A percentile compares a stretch with the other conserved stretches of the same genome.
These are phyloP conservation scores for Seiridium cupressi DNA, from an alignment of 2,329 filamentous ascomycete genomes.

Conservation along the genomic window DNA sequence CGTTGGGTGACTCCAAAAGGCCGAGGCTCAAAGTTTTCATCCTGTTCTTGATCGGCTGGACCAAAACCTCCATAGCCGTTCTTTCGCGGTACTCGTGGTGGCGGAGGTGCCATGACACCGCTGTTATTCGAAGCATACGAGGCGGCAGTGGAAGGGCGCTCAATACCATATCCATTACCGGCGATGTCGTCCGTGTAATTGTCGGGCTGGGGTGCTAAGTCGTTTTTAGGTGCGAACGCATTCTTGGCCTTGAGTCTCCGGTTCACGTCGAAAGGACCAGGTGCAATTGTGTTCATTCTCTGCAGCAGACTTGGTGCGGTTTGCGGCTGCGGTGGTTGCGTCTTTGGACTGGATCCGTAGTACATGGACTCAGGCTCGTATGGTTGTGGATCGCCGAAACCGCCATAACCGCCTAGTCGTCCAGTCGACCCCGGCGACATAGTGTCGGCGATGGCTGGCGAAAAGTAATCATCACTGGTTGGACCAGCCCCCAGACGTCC, in stretches of 20 bases:
- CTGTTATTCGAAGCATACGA: constrained; percentile 29
- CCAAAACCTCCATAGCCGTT: constrained; percentile 61
- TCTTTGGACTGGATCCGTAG: constrained; percentile 43
- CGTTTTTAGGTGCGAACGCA: constrained; percentile 29
- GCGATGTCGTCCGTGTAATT: constrained; percentile 19
- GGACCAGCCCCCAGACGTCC: constrained; percentile 41
- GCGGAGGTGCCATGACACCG: constrained; percentile 26
- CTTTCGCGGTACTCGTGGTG: constrained; percentile 41
- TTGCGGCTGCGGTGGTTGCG: constrained; percentile 18
- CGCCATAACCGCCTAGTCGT: constrained; percentile 49
- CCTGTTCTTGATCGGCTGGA: constrained; percentile 35
- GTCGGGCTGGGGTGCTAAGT: constrained; percentile 18
- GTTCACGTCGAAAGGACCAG: constrained; percentile 61
- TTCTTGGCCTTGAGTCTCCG: constrained; percentile 32
- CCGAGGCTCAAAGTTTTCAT: constrained; percentile 35
- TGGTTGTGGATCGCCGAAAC: constrained; percentile 37
- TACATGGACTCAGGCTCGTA: constrained; percentile 40
- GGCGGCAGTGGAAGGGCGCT: constrained; percentile 21
- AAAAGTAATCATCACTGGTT: constrained; percentile 43
- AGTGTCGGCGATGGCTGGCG: constrained; percentile 42
- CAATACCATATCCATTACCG: constrained; percentile 7
- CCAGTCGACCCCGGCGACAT: constrained; percentile 36
- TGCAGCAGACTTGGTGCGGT: constrained; percentile 44
- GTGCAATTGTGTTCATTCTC: constrained; percentile 64
- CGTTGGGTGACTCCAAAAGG: constrained; percentile 38